These are phyloP conservation scores for Elaeagnus macrophylla DNA, from an alignment of 306 rosid species.

Conservation along the genomic window DNA sequence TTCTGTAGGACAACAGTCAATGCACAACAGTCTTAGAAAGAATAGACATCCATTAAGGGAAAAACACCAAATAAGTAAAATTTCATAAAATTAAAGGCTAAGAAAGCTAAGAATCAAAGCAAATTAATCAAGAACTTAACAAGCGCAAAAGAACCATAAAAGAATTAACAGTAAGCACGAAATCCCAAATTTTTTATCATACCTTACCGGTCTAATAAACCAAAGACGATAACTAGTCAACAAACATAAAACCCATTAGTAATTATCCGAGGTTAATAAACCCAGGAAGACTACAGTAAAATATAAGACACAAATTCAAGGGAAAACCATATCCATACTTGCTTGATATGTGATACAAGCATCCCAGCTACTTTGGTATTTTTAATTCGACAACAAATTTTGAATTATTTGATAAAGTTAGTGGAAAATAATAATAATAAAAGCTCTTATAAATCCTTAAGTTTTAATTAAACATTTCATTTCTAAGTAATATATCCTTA, in stretches of 20 bases:
- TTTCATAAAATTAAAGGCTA: slow-evolving; percentile 6
- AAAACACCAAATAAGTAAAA: slow-evolving; percentile 12
- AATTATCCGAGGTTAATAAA: slow-evolving; percentile 8
- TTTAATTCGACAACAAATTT: too few relatives aligned
- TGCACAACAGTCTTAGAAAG: slow-evolving; percentile 1
- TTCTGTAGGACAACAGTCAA: slow-evolving; percentile 15
- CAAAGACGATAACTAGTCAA: slow-evolving; percentile 2
- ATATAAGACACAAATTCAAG: slow-evolving; percentile 2
- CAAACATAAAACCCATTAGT: slow-evolving; percentile 12
- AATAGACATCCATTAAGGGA: slow-evolving; percentile 6
- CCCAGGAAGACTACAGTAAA: neutral
- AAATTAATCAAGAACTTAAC: slow-evolving; percentile 9
- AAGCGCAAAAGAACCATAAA: slow-evolving; percentile 1
- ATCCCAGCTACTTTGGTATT: too few relatives aligned
- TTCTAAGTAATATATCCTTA: too few relatives aligned
- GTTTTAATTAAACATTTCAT: too few relatives aligned
- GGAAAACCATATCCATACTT: slow-evolving; percentile 19
- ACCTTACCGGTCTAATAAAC: slow-evolving; percentile 22
- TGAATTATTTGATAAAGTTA: too few relatives aligned
- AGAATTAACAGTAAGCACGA: slow-evolving; percentile 12
- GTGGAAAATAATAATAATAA: too few relatives aligned
- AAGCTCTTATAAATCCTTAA: too few relatives aligned
- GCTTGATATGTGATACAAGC: too few relatives aligned
- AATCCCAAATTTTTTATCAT: neutral
- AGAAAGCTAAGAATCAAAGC: slow-evolving; percentile 5